phyloP scores from a whole-genome alignment of 768 basidiomycete genomes.

The Naganishia randhawae region DNA sequence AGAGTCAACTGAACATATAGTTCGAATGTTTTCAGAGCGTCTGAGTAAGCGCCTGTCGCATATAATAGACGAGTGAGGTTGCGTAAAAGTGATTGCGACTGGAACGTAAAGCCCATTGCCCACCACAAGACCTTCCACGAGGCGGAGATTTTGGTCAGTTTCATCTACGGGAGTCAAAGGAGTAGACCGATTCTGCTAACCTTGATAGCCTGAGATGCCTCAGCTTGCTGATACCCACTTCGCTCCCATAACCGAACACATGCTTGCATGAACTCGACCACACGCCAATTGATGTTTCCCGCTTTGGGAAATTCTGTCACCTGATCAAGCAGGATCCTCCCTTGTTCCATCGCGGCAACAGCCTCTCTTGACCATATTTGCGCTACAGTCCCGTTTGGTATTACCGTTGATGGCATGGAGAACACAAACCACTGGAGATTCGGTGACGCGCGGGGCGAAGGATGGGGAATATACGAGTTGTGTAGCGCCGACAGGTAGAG shows the following conservation, averaged over 20 bases:
- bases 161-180: neutral
- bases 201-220: slow-evolving; percentile 71
- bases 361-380: slow-evolving; percentile 63
- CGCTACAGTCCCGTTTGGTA: slow-evolving; percentile 9
- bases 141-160: neutral
- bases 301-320: slow-evolving; percentile 76
- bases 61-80: slow-evolving; percentile 76
- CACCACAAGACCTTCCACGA: slow-evolving; percentile 74
- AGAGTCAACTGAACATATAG: slow-evolving; percentile 80
- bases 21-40: slow-evolving; percentile 63
- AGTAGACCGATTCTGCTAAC: slow-evolving; percentile 9
- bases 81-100: slow-evolving; percentile 76
- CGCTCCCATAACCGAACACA: slow-evolving; percentile 79
- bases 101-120: slow-evolving; percentile 90
- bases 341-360: slow-evolving; percentile 66
- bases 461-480: slow-evolving; percentile 31
- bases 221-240: slow-evolving; percentile 61
- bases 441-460: slow-evolving; percentile 28
- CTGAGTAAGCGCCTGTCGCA: slow-evolving; percentile 51
- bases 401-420: slow-evolving; percentile 24
- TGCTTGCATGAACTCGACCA: slow-evolving; percentile 78
- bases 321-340: slow-evolving; percentile 63
- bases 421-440: slow-evolving; percentile 29
- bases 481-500: slow-evolving; percentile 73
- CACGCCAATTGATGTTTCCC: slow-evolving; percentile 69